Evolutionary conservation across 2,329 filamentous ascomycete species (phyloP), one percentile per base, ranked within the genome.

Genomic region (Aspergillus sp.): DNA sequence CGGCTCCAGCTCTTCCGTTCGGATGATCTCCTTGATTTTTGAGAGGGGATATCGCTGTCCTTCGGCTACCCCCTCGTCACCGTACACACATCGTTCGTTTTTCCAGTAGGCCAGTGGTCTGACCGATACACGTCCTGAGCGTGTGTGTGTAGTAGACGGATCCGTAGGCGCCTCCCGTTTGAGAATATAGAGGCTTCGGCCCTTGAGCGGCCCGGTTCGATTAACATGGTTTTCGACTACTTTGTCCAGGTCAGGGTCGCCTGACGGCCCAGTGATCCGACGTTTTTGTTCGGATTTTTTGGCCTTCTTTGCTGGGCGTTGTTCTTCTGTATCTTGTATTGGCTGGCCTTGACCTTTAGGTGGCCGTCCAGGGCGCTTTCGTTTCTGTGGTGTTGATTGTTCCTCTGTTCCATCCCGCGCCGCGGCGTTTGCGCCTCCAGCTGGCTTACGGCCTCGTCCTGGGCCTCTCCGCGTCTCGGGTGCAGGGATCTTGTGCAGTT

Each of bases 71-170:
- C 86, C 85, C 22, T 86, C 83, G 17, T 83, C 80, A 51, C 88
- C 86, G 68, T 87, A 90, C 20, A 91, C 84, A 47, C 89, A 85
- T 54, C 84, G 85, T 71, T 98, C 93, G 64, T 92, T 92, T 66
- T 87, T 87, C 93, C 93, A 98, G 71, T 84, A 96, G 24, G 90
- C 86, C 34, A 97, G 76, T 0, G 93, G 95, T 59, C 86, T 85
- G 61, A 91, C 87, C 9, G 90, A 91, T 52, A 86, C 85, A 56
- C 95, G 86, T 2, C 91, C 93, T 12, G 89, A 93, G 54, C 91
- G 87, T n/a, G 83, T 83, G 51, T 88, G 90, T 45, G 81, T 83
- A 30, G 80, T 80, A 61, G 84, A 78, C 24, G 76, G 79, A 53
- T 86, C 81, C 1, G 77, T 72, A n/a, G 81, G 79, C 12, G 75